Conservation (phyloP, 225 moss, liverwort and hornwort species). For the Straminergon stramineum region DNA sequence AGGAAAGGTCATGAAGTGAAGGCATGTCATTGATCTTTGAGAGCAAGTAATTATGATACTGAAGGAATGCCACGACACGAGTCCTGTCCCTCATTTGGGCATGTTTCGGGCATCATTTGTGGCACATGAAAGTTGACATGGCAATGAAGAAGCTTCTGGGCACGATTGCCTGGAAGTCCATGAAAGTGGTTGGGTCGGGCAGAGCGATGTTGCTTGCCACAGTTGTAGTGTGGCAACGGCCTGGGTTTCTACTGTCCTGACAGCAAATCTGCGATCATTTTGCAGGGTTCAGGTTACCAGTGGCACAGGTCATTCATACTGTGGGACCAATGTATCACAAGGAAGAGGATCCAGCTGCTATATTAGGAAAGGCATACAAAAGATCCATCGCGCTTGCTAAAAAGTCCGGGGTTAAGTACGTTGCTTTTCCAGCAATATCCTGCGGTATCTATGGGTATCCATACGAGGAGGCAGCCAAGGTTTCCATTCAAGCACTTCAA, state of each 20-base stretch:
- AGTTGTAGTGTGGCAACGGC: background rate
- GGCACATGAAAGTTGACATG: background rate
- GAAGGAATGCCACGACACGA: background rate
- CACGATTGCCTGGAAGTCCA: background rate
- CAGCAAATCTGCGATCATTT: background rate
- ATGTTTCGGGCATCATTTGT: background rate
- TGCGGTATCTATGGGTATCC: background rate
- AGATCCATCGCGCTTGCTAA: background rate
- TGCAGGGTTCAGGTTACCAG: background rate
- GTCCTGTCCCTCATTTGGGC: background rate
- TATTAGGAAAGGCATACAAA: background rate
- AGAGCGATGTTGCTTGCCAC: background rate
- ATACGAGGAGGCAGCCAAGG: background rate
- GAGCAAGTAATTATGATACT: background rate
- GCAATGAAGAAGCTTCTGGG: background rate
- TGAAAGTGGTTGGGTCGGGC: background rate
- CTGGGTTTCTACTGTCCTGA: background rate
- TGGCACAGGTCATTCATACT: background rate
- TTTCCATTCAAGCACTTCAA: background rate
- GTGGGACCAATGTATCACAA: background rate
- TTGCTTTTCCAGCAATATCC: background rate
- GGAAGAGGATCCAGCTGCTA: background rate
- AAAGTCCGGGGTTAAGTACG: background rate
- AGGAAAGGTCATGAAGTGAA: background rate
- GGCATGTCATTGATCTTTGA: background rate